Base-by-base conservation (phyloP, 2,329 filamentous ascomycete species). In the Alternaria dauci region DNA sequence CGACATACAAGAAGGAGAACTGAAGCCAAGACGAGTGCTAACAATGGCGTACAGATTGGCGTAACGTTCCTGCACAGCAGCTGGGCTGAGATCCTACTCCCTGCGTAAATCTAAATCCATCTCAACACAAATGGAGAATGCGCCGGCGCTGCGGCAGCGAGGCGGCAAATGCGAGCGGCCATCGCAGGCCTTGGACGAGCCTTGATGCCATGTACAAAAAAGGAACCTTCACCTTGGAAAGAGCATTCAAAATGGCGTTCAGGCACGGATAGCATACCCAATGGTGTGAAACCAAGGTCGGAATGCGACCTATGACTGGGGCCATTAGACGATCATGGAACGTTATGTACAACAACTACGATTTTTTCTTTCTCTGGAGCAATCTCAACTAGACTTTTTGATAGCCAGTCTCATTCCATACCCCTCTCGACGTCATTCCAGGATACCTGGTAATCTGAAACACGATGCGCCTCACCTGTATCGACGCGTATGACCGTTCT, bases 41-140 rank as follows among this genome's bases (percentile, higher is more conserved):
- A 76, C 62, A 52, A 16, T 23, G 25, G 16, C 39, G 12, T 55
- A 36, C 56, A 85, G 83, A 78, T 81, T 52, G 82, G 82, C 59
- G 82, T 85, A 38, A 79, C 83, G 7, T 85, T 86, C 70, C 68
- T 86, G 44, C 80, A 83, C 70, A 84, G 82, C 74, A 84, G 81
- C 76, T 85, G 82, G 81, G 81, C 79, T 65, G 83, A 85, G 76
- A 76, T 84, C 55, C 71, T 85, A 6, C 74, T 84, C 9, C 82
- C 83, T 48, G 80, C 81, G 76, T 85, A 78, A 78, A 79, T 44
- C 11, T 46, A 16, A 38, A 16, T 11, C 11, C 14, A 32, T 30
- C 11, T 30, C 32, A 34, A 52, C 34, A 52, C 46, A 11, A 28
- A 38, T 3, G 20, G 39, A 44, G 6, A 47, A 48, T 48, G 34